Evolutionary conservation across 495 filamentous ascomycete genomes (phyloP).

Genomic region (Penicillium bialowiezense): DNA sequence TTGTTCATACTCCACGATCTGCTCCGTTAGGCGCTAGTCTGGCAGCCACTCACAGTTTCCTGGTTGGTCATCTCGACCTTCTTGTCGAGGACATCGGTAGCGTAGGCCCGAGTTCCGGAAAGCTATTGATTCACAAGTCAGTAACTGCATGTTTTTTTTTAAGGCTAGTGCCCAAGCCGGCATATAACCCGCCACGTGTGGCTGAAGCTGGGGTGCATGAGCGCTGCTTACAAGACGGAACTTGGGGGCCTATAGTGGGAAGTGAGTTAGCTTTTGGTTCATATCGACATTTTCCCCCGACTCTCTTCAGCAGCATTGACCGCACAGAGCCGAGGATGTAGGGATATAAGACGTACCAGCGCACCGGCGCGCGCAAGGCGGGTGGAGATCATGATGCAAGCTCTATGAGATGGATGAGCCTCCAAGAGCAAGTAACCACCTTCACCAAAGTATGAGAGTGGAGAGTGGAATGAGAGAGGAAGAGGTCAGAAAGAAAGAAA

Average conservation of each 20-base stretch:
- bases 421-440: constrained; percentile 42
- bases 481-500: constrained; percentile 32
- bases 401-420: constrained; percentile 35
- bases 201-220: constrained; percentile 7
- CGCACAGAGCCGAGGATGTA: constrained; percentile 6
- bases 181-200: constrained; percentile 6
- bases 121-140: constrained; percentile 33
- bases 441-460: constrained; percentile 41
- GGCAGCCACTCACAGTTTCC: constrained; percentile 56
- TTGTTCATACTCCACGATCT: neutral
- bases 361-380: constrained; percentile 55
- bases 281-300: neutral
- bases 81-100: constrained; percentile 63
- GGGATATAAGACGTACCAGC: constrained; percentile 45
- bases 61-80: constrained; percentile 81
- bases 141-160: constrained; percentile 9
- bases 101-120: constrained; percentile 53
- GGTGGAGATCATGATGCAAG: constrained; percentile 55
- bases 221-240: constrained; percentile 52
- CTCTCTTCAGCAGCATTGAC: constrained; percentile 3
- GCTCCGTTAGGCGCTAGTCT: neutral
- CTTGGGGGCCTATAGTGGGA: constrained; percentile 41
- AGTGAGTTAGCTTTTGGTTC: constrained; percentile 25
- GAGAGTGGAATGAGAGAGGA: constrained; percentile 31
- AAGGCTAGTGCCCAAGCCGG: constrained; percentile 2